Evolutionary conservation across 1,139 yeast species (phyloP), one percentile per base, ranked within the genome.

Genomic region (Candida freyschussii): DNA sequence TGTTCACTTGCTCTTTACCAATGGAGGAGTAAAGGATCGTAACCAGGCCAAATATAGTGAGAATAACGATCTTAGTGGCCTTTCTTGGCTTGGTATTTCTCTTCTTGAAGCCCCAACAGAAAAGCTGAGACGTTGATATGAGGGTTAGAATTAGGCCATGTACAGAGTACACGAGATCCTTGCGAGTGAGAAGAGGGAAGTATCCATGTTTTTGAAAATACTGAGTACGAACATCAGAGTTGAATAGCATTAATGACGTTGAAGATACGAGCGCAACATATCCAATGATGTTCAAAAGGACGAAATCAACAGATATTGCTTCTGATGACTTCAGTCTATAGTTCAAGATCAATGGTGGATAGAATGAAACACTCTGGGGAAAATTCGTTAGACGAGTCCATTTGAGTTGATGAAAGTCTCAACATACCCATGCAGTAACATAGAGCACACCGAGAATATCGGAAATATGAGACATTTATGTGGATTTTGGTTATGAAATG

Each of bases 291-390:
- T 69, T 70, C 26, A 70, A 36, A 14, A 60, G 49, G 1, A 66
- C 49, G 37, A 61, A 68, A 39, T 70, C 75, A 4, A 60, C 41
- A 0, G 75, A 70, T 3, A 69, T 47, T 0, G 72, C 71, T 30
- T 64, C 66, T 0, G 75, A 53, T 0, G 69, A 59, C 32, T 50
- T 53, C 11, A 58, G 48, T 16, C 41, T 48, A 43, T 57, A 58
- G 35, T 68, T 67, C 10, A 65, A 51, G 10, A 59, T 28, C 5
- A 70, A 30, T 3, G 72, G 65, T 3, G 75, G 72, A 39, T 69
- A 69, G 50, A 65, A 65, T 1, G 75, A 64, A 1, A 66, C 31
- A n/a, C 65, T 53, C 68, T 60, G 18, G 4, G n/a, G 6, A 13
- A 9, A 18, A 21, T 13, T 8, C 10, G 32, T 29, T 30, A 21